Evolutionary conservation across 2,329 filamentous ascomycete genomes (phyloP), one percentile per base, ranked within the genome.

Genomic region (Cercospora zeina): DNA sequence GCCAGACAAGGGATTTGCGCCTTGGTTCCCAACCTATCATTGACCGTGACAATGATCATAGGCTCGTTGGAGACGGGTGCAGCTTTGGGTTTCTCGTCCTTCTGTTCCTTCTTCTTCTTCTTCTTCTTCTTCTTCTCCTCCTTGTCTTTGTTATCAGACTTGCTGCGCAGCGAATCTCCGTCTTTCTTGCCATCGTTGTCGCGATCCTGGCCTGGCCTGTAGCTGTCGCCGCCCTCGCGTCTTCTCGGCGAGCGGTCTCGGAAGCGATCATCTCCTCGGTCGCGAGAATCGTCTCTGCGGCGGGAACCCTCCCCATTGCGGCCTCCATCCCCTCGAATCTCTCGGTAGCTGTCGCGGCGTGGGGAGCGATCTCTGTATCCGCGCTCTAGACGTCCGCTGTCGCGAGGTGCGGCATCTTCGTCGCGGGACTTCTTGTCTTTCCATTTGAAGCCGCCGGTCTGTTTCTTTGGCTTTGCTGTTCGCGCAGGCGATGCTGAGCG

Each of bases 11-110:
- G 93, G 66, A 97, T 95, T 57, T 90, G 89, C 14, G 93, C 91
- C 73, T 96, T 96, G n/a, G 93, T 97, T 11, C 93, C 93, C 36
- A 97, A 80, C n/a, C 93, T 85, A 77, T 97, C 93, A 75, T 97
- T 97, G 73, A 97, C 87, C 71, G 93, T 87, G 16, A 97, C 93
- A 56, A 96, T 85, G 68, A 97, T 97, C 89, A 97, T 96, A 61
- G 91, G 88, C 73, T 96, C 89, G 5, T 81, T 78, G 39, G 74
- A 76, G 64, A 75, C 72, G 8, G 78, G 64, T 3, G 61, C 58
- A 21, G 58, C 47, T 39, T 66, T 64, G 51, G 69, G 65, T 16
- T 64, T 67, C 53, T 69, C 69, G 19, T 68, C 62, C 31, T 71
- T 67, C 55, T 71, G 69, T 19, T 68, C 62, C 31, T 71, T 67